phyloP scores from a whole-genome alignment of 305 asterid genomes.

The Fraxinus angustifolia region DNA sequence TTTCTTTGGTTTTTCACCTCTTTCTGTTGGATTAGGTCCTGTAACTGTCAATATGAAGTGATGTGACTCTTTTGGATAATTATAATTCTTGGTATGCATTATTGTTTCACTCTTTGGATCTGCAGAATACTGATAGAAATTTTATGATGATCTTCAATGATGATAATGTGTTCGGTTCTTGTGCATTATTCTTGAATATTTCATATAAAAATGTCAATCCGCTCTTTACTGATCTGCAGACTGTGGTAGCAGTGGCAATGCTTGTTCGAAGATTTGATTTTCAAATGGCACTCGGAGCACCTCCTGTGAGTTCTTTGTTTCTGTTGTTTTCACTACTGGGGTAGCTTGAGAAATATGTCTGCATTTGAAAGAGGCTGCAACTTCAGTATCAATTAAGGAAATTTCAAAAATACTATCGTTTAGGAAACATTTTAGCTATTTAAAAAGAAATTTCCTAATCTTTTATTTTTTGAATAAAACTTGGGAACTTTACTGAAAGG shows the following conservation, averaged over 20 bases:
- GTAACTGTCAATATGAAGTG: neutral
- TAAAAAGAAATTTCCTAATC: neutral
- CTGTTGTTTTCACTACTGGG: neutral
- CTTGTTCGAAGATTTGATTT: constrained; percentile 85
- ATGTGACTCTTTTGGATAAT: neutral
- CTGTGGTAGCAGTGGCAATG: constrained; percentile 79
- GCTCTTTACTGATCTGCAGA: constrained; percentile 41
- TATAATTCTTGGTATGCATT: neutral
- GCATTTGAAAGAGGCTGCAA: neutral
- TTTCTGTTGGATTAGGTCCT: neutral
- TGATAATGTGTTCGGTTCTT: neutral
- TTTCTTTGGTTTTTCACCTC: neutral
- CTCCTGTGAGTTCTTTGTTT: constrained; percentile 63
- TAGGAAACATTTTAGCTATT: neutral
- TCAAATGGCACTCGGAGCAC: constrained; percentile 86
- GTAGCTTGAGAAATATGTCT: neutral
- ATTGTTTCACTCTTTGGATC: neutral
- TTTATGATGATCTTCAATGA: constrained; percentile 2
- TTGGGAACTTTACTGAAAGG: neutral
- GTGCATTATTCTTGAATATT: neutral
- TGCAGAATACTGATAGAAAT: neutral
- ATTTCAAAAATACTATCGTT: neutral
- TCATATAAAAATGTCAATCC: constrained; percentile 6
- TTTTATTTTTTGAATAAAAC: neutral
- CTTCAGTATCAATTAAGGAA: neutral